These are phyloP conservation scores for Pulicaria dysenterica DNA, from an alignment of 129 eudicot genomes.

Conservation along the genomic window DNA sequence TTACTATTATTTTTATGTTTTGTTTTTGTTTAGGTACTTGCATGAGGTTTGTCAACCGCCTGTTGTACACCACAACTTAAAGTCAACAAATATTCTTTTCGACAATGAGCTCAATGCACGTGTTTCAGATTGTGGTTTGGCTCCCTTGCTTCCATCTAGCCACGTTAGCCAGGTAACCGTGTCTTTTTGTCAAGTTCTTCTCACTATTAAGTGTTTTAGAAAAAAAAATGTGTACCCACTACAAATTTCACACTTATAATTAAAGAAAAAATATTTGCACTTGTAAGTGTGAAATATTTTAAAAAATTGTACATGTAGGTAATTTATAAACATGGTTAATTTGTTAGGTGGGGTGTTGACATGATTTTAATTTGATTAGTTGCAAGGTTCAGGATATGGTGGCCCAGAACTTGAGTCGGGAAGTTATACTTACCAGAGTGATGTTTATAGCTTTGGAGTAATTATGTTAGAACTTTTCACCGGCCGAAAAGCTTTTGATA, in stretches of 20 bases:
- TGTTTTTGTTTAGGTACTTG: conserved; percentile 60
- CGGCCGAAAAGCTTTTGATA: conserved; percentile 80
- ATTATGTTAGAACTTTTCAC: conserved; percentile 90
- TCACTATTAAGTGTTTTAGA: too few relatives aligned
- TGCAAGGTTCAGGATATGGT: conserved; percentile 78
- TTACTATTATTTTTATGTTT: neutral
- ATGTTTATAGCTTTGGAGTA: conserved; percentile 96
- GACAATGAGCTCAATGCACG: conserved; percentile 62
- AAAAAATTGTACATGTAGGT: too few relatives aligned
- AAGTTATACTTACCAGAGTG: conserved; percentile 76
- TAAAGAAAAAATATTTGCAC: too few relatives aligned
- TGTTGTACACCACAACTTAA: conserved; percentile 74
- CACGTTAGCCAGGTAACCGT: conserved; percentile 58
- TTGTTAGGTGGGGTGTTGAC: conserved; percentile 5
- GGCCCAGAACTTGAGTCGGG: conserved; percentile 96
- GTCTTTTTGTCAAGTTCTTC: neutral
- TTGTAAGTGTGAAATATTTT: too few relatives aligned
- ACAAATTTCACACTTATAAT: too few relatives aligned
- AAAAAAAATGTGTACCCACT: too few relatives aligned
- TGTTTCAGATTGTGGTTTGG: conserved; percentile 95
- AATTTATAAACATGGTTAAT: neutral
- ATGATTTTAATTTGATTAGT: conserved; percentile 35
- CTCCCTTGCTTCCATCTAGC: conserved; percentile 58
- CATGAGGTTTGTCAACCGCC: conserved; percentile 86
- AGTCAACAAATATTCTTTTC: conserved; percentile 77